Conservation (phyloP, 345 rosid genomes). For the Toxicodendron radicans region DNA sequence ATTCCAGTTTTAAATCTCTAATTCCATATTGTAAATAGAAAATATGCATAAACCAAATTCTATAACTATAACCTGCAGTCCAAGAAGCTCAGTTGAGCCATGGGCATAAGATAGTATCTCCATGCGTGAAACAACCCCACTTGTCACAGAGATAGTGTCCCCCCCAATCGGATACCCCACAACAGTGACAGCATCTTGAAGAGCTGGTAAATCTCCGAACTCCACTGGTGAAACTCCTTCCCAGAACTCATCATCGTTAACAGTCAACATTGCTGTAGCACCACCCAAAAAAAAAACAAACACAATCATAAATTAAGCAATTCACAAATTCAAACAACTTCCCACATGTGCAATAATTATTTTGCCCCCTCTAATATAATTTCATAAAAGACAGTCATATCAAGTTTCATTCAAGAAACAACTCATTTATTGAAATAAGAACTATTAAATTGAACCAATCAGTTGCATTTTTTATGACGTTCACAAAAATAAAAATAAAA, state of each 20-base stretch:
- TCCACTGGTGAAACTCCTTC: conserved; percentile 83
- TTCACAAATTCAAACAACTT: neutral
- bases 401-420: neutral
- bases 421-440: neutral
- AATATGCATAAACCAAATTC: neutral
- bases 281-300: neutral
- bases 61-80: conserved; percentile 60
- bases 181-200: conserved; percentile 96
- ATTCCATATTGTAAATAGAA: neutral
- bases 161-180: conserved; percentile 98
- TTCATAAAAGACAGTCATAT: neutral
- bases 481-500: too few species aligned
- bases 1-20: neutral
- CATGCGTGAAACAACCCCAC: conserved; percentile 92
- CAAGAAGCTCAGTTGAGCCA: conserved; percentile 92
- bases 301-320: neutral
- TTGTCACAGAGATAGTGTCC: conserved; percentile 93
- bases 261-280: conserved; percentile 69
- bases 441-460: neutral
- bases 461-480: neutral
- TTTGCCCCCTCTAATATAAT: neutral
- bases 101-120: conserved; percentile 90
- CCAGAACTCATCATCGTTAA: conserved; percentile 88
- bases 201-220: conserved; percentile 90
- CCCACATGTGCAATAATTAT: neutral